Conservation (phyloP, 2,329 filamentous ascomycete species). For the Sclerotinia spermophila region DNA sequence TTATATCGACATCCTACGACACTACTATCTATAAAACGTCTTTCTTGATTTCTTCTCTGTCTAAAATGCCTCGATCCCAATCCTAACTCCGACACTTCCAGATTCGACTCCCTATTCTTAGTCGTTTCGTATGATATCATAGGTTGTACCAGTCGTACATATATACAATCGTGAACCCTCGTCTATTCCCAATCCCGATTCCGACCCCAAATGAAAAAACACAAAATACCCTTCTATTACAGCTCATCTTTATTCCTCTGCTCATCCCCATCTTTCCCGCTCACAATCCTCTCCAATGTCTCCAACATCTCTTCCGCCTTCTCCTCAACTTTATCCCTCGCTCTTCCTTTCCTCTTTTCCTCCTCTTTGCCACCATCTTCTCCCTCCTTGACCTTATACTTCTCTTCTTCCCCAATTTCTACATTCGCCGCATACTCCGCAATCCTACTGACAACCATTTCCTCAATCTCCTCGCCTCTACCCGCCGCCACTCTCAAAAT, state of each 20-base stretch:
- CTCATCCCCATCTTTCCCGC: background rate
- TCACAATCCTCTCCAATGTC: background rate
- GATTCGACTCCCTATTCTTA: background rate
- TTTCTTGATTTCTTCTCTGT: background rate
- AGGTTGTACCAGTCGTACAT: background rate
- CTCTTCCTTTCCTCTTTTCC: background rate
- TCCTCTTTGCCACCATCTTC: constrained; percentile 47
- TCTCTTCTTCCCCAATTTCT: constrained; percentile 51
- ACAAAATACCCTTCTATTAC: background rate
- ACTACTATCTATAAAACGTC: background rate
- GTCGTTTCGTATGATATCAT: background rate
- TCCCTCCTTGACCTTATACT: constrained; percentile 30
- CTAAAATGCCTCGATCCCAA: background rate
- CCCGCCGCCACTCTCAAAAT: constrained; percentile 84
- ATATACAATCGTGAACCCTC: background rate
- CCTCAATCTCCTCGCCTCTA: constrained; percentile 71
- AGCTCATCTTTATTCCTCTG: background rate
- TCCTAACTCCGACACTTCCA: background rate
- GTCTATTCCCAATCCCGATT: background rate
- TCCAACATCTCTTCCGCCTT: background rate
- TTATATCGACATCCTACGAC: background rate
- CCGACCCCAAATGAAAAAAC: background rate
- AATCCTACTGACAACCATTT: constrained; percentile 79
- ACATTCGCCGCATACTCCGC: constrained; percentile 77
- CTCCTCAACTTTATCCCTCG: background rate